phyloP scores from a whole-genome alignment of 2,329 filamentous ascomycete genomes.

The Volutella citrinella region DNA sequence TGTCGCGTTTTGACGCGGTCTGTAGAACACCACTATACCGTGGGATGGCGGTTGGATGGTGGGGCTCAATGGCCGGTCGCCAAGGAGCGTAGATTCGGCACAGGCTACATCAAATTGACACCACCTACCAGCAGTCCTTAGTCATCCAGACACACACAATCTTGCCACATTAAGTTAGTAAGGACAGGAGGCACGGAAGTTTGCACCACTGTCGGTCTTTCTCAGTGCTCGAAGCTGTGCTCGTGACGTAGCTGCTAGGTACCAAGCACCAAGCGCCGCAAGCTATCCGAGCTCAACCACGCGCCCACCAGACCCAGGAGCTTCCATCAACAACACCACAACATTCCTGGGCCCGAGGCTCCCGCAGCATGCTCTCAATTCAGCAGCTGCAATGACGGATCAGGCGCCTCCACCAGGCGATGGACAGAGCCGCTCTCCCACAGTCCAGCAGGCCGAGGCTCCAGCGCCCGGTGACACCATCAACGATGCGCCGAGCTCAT shows the following conservation, averaged over 20 bases:
- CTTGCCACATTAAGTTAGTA: no score
- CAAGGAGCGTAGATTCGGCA: no score
- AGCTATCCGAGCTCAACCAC: conserved; percentile 28
- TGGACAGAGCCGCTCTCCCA: conserved; percentile 16
- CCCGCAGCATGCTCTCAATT: conserved; percentile 29
- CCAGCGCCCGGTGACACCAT: conserved; percentile 13
- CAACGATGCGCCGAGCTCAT: neutral
- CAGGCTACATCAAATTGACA: no score
- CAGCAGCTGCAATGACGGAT: conserved; percentile 39
- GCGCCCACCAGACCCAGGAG: conserved; percentile 11
- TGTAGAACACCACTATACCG: no score
- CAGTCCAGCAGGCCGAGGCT: conserved; percentile 15
- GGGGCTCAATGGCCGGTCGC: no score
- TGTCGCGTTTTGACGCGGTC: no score
- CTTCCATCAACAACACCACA: conserved; percentile 9
- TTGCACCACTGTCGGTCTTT: no score
- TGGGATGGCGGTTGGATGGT: no score
- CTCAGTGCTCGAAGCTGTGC: conserved; percentile 15
- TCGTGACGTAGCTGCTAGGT: conserved; percentile 32
- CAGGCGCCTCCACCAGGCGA: conserved; percentile 34
- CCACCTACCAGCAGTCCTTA: no score
- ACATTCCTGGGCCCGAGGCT: conserved; percentile 9
- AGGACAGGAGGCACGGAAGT: no score
- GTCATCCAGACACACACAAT: no score
- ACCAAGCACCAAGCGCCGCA: conserved; percentile 15